These are phyloP conservation scores for Tubosaeta sp. DNA, from an alignment of 768 basidiomycete species.

Conservation along the genomic window DNA sequence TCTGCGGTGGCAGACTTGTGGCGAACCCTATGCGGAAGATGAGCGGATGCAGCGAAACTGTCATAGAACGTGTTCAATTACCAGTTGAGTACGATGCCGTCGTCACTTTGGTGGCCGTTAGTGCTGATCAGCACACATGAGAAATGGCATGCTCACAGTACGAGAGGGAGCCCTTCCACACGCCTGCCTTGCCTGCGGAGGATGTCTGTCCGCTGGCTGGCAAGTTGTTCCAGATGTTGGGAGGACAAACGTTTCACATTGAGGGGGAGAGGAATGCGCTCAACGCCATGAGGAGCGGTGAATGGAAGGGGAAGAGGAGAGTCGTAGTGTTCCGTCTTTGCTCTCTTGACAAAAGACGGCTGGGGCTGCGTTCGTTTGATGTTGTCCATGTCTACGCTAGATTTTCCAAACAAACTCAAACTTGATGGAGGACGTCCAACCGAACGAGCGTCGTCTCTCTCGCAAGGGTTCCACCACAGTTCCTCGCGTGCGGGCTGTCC, in stretches of 20 bases:
- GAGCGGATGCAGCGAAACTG: background rate
- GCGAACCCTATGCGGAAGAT: slow-evolving; percentile 17
- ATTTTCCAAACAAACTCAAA: slow-evolving; percentile 23
- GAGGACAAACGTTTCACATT: slow-evolving; percentile 9
- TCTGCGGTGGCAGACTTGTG: background rate
- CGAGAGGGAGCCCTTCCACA: slow-evolving; percentile 22
- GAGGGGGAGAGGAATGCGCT: slow-evolving; percentile 20
- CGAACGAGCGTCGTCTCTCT: slow-evolving; percentile 35
- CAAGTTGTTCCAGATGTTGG: slow-evolving; percentile 11
- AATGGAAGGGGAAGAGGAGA: slow-evolving; percentile 17
- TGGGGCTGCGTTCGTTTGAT: slow-evolving; percentile 11
- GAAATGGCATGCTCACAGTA: slow-evolving; percentile 19
- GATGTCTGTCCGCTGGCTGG: slow-evolving; percentile 12
- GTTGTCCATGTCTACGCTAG: slow-evolving; percentile 14
- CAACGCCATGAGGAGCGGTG: slow-evolving; percentile 23
- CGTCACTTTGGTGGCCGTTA: slow-evolving; percentile 19
- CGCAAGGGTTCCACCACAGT: slow-evolving; percentile 30
- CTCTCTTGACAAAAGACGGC: slow-evolving; percentile 13
- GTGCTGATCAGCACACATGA: background rate
- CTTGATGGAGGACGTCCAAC: slow-evolving; percentile 36
- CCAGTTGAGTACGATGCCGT: slow-evolving; percentile 30
- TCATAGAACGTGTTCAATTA: slow-evolving; percentile 1
- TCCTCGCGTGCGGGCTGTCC: slow-evolving; percentile 23
- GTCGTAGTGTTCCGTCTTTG: slow-evolving; percentile 14
- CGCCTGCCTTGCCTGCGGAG: slow-evolving; percentile 21